Evolutionary conservation across 192 early-diverging fungal genomes (phyloP), one percentile per base, ranked within the genome.

Genomic region (Rhizophlyctis rosea): DNA sequence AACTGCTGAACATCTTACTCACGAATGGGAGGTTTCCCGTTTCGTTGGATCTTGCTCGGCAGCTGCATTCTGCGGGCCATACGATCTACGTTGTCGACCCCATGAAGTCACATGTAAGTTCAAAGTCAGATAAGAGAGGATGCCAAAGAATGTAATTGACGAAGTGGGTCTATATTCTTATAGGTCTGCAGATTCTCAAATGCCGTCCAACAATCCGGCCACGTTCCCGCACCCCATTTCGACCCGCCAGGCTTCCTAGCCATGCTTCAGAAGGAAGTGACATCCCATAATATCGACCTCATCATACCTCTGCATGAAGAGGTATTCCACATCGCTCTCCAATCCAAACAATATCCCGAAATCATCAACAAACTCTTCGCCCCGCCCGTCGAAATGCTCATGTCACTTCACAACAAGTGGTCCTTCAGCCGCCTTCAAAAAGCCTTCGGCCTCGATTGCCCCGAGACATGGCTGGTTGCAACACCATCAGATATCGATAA

Each of bases 131-230:
- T n/a, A n/a, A n/a, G n/a, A n/a, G n/a, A n/a, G n/a, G n/a, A n/a
- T n/a, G n/a, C n/a, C n/a, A n/a, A n/a, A n/a, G n/a, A n/a, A n/a
- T n/a, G n/a, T n/a, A n/a, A n/a, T n/a, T n/a, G n/a, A n/a, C n/a
- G n/a, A n/a, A n/a, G n/a, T n/a, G n/a, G n/a, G n/a, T n/a, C n/a
- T n/a, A n/a, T n/a, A n/a, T n/a, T n/a, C n/a, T n/a, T n/a, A n/a
- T n/a, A n/a, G n/a, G n/a, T 54, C 29, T 54, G 52, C 52, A 54
- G 29, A 54, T 54, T 54, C 52, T 54, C 52, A 13, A 54, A 30
- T 28, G 14, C 52, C 52, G 52, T 54, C 52, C 13, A 54, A 2
- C 23, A 25, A 25, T 54, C 52, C 25, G 13, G 52, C 16, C 52
- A 54, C 29, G 52, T 54, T 1, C 52, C 52, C 29, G 52, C 52